phyloP scores from a whole-genome alignment of 441 rosid genomes.

The Gossypium aridum region DNA sequence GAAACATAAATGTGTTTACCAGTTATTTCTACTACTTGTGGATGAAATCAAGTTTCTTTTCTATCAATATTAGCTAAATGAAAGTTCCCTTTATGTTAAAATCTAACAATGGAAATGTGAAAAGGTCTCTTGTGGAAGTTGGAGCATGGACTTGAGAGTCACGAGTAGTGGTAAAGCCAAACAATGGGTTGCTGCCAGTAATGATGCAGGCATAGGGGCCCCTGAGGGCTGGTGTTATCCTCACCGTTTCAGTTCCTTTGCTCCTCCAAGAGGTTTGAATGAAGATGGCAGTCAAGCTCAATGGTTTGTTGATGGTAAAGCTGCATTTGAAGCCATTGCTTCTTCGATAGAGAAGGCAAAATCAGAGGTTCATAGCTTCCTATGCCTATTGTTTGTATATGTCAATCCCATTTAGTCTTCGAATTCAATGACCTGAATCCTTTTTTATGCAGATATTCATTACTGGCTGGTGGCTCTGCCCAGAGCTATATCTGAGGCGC shows the following conservation, averaged over 20 bases:
- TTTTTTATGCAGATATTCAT: slow-evolving; percentile 44
- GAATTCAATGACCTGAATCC: slow-evolving; percentile 5
- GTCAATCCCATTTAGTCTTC: background rate
- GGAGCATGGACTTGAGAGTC: slow-evolving; percentile 45
- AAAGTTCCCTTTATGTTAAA: background rate
- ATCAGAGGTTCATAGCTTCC: slow-evolving; percentile 43
- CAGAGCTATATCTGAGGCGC: slow-evolving; percentile 66
- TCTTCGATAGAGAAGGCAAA: slow-evolving; percentile 54
- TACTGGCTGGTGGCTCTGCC: slow-evolving; percentile 87
- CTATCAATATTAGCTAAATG: background rate
- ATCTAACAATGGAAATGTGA: slow-evolving; percentile 1
- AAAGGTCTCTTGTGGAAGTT: slow-evolving; percentile 53
- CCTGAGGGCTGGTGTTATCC: slow-evolving; percentile 56
- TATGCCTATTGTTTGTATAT: background rate
- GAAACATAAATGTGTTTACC: background rate
- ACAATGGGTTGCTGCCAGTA: slow-evolving; percentile 62
- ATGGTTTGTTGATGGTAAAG: slow-evolving; percentile 75
- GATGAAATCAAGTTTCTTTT: background rate
- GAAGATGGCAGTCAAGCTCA: slow-evolving; percentile 73
- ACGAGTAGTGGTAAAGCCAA: slow-evolving; percentile 44
- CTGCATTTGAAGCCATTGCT: slow-evolving; percentile 69
- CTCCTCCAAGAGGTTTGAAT: slow-evolving; percentile 61
- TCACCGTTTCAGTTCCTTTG: slow-evolving; percentile 66
- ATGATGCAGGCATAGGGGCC: slow-evolving; percentile 37
- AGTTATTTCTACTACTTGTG: background rate